Base-by-base conservation (phyloP, 2,329 filamentous ascomycete species). In the Trichophyton benhamiae region DNA sequence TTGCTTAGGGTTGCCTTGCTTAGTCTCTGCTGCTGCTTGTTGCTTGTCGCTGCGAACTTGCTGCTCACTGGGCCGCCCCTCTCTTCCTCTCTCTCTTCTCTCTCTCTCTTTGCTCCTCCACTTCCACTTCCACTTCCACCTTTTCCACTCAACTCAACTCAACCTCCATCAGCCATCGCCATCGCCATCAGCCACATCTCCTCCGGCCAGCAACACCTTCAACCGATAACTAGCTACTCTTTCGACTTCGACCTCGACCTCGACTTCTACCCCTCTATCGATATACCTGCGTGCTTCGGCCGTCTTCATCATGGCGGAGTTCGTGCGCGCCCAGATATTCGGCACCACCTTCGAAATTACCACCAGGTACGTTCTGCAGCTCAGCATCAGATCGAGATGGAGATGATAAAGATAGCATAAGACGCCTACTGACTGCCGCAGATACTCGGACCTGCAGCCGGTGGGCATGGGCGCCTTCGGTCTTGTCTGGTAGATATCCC, bases 261-360 rank as follows among this genome's bases (percentile, higher is more conserved):
- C 25, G 25, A 27, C 3, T 4, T 27, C 36, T 41, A n/a, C 36
- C 36, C 36, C 36, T 41, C 36, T 3, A 15, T 27, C 25, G 25
- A n/a, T 27, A 3, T 5, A 3, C 17, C 13, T 3, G 41, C 41
- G 41, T 15, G 41, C n/a, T 22, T 49, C 46, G 46, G 44, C 57
- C 22, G 20, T 8, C 30, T 33, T 61, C 53, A 61, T 48, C 3
- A 97, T 99, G 94, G 94, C 94, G 76, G 94, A 99, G 83, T 99
- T 99, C 78, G 90, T 99, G 74, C 89, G 94, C 78, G 91, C 92
- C 74, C 92, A 97, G 83, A 97, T 99, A 77, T 99, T 99, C 74
- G 94, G 94, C 75, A 99, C 94, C 65, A 97, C 94, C 70, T 99
- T 99, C 75, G 94, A 99, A 84, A 97, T 97, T 79, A 99, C 94